A percentile compares a stretch with the other conserved stretches of the same genome.
Conservation (phyloP, 345 rosid species). For the Rubroshorea leprosula region DNA sequence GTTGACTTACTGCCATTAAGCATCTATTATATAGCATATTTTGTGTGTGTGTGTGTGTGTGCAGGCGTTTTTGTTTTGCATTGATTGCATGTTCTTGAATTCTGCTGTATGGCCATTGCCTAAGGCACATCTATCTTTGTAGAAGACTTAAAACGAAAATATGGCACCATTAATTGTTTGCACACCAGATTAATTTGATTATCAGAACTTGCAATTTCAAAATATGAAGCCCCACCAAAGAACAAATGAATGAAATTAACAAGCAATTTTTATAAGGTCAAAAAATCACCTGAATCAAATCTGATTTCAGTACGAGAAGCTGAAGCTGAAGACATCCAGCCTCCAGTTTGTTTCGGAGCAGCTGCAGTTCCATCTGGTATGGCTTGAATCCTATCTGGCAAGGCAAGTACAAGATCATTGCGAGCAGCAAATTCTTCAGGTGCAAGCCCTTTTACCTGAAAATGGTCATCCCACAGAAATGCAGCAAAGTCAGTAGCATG, state of each 20-base stretch:
- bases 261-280: constrained; percentile 11
- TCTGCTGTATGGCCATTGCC: no score
- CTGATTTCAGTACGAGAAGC: constrained; percentile 76
- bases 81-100: no score
- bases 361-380: constrained; percentile 91
- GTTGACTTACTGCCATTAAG: no score
- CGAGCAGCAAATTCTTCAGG: constrained; percentile 85
- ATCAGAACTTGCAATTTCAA: background rate
- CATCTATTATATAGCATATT: no score
- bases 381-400: constrained; percentile 85
- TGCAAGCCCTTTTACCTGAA: constrained; percentile 86
- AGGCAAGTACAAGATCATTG: constrained; percentile 84
- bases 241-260: background rate
- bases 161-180: background rate
- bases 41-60: no score
- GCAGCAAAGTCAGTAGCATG: background rate
- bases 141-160: no score
- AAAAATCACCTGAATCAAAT: constrained; percentile 80
- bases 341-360: constrained; percentile 68
- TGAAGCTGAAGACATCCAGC: constrained; percentile 72
- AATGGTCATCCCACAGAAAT: constrained; percentile 7
- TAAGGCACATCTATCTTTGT: no score
- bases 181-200: background rate
- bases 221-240: background rate
- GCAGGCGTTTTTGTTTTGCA: no score